phyloP scores from a whole-genome alignment of 2,329 filamentous ascomycete species.

The Didymella segeticola region DNA sequence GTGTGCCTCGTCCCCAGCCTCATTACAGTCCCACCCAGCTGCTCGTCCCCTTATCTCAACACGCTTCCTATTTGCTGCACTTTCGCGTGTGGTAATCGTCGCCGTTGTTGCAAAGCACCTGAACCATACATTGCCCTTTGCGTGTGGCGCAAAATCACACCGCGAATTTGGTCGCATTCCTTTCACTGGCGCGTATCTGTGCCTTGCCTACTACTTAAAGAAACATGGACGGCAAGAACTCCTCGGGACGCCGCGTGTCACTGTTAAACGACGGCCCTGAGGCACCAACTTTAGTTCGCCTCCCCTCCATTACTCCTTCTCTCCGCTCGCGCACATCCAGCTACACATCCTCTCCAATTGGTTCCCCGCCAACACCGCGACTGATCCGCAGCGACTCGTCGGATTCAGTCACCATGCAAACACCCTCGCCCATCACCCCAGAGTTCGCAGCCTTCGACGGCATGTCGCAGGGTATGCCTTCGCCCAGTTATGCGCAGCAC shows the following conservation, averaged over 20 bases:
- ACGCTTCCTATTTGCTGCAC: background rate
- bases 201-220: constrained; percentile 25
- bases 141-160: constrained; percentile 24
- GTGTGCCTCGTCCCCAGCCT: background rate
- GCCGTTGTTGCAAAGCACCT: background rate
- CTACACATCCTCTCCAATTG: constrained; percentile 55
- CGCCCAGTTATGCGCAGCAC: constrained; percentile 37
- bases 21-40: background rate
- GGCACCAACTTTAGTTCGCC: constrained; percentile 42
- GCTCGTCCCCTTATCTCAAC: background rate
- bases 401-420: constrained; percentile 53
- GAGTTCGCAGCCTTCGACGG: constrained; percentile 42
- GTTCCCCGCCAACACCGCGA: constrained; percentile 55
- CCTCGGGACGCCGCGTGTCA: constrained; percentile 57
- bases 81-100: background rate
- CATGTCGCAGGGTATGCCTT: constrained; percentile 29
- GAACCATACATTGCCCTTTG: constrained; percentile 6
- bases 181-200: constrained; percentile 39
- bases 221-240: constrained; percentile 61
- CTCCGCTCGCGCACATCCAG: constrained; percentile 51
- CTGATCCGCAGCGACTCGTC: constrained; percentile 56
- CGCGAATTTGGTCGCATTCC: constrained; percentile 35
- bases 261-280: constrained; percentile 57
- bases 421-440: constrained; percentile 57
- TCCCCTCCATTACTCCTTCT: constrained; percentile 45